Evolutionary conservation across 148 eudicot species (phyloP).

Genomic region (Pouteria glomerata): DNA sequence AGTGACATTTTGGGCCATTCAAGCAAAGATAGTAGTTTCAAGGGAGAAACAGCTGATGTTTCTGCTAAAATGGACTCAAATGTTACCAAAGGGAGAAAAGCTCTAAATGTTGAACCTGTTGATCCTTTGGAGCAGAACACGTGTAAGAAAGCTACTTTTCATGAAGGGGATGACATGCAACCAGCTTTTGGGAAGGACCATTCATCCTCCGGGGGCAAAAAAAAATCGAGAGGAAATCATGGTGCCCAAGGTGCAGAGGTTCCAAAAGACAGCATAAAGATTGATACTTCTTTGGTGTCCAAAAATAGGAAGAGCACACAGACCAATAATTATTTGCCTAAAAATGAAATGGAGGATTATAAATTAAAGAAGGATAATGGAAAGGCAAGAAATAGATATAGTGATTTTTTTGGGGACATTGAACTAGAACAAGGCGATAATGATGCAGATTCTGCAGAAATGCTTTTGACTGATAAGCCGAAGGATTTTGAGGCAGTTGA

Average conservation of each 20-base stretch:
- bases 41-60: conserved; percentile 25
- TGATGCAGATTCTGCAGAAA: conserved; percentile 46
- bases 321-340: conserved; percentile 19
- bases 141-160: conserved; percentile 21
- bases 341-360: conserved; percentile 29
- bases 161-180: conserved; percentile 29
- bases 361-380: conserved; percentile 29
- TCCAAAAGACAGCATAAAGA: conserved; percentile 26
- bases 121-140: conserved; percentile 28
- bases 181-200: conserved; percentile 32
- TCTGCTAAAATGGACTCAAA: conserved; percentile 22
- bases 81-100: conserved; percentile 27
- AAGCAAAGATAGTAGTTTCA: conserved; percentile 19
- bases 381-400: conserved; percentile 52
- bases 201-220: conserved; percentile 39
- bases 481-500: conserved; percentile 33
- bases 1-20: conserved; percentile 15
- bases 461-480: conserved; percentile 29
- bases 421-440: conserved; percentile 59
- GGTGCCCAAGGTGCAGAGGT: conserved; percentile 22
- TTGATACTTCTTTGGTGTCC: conserved; percentile 26
- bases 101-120: conserved; percentile 20
- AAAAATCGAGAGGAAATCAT: conserved; percentile 40
- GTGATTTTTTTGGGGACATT: conserved; percentile 83
- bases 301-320: conserved; percentile 26